Evolutionary conservation across 495 filamentous ascomycete species (phyloP), one percentile per base, ranked within the genome.

Genomic region (Hypoxylon crocopeplum): DNA sequence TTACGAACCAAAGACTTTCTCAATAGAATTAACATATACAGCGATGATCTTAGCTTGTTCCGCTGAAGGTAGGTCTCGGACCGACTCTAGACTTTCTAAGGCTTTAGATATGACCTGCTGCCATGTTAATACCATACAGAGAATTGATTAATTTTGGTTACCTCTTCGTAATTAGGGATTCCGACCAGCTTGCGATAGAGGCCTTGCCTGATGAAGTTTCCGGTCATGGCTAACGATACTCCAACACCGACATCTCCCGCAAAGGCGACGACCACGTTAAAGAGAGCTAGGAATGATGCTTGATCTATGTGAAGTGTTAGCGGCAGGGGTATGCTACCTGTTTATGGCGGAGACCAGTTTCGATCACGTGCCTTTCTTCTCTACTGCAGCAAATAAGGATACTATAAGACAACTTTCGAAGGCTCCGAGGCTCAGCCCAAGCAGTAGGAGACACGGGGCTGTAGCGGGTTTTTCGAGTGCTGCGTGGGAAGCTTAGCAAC

Each of bases 391-490:
- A 46, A 46, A 46, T 16, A 46, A 8, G 8, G 42, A 46, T 5
- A 46, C 42, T 13, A 46, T 46, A n/a, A 46, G 42, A 12, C 42
- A 46, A 20, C 42, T 46, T 21, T 46, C 42, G 27, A 46, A 46
- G 11, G 27, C 42, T 1, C 42, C 42, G 20, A 46, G 25, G n/a
- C 25, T 32, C 10, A 46, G 42, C 2, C 42, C 42, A 5, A 46
- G 32, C 25, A 46, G 16, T 7, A 46, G 16, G 6, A 46, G 15
- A 21, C 33, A 46, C 3, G 42, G 42, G 3, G 42, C 42, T 10
- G 42, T 46, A 1, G 27, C 27, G 0, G 42, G 27, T 2, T 21
- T 32, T 16, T 46, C 42, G 8, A 46, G 42, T 5, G 42, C 42
- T 46, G 41, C 11, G 24, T 5, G 5, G n/a, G 27, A 13, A 7